Percentiles rank a stretch among this genome's conserved stretches.
Conservation (phyloP, 345 rosid species). For the Euphorbia peplus region DNA sequence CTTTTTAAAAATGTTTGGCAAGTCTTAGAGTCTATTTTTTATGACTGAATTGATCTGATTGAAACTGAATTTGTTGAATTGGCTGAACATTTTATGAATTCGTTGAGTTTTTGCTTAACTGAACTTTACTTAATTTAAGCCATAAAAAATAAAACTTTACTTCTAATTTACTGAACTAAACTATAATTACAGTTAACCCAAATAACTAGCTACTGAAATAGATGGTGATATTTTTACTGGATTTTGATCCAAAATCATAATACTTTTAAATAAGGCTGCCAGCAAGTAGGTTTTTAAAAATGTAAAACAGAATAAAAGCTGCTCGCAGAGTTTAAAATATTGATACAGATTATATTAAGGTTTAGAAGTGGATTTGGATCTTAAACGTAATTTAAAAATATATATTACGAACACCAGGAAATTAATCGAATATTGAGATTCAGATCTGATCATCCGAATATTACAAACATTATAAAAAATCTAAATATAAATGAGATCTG, state of each 20-base stretch:
- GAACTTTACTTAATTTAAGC: too few relatives aligned
- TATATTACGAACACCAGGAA: not conserved
- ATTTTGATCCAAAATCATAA: slow-evolving; percentile 5
- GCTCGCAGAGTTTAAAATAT: too few relatives aligned
- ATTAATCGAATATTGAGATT: slow-evolving; percentile 12
- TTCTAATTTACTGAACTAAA: too few relatives aligned
- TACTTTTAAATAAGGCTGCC: not conserved
- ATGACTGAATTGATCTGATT: too few relatives aligned
- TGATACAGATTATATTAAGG: not conserved
- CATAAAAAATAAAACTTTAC: too few relatives aligned
- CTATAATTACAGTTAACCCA: too few relatives aligned
- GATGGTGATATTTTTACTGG: not conserved
- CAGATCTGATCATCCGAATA: slow-evolving; percentile 23
- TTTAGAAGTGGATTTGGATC: slow-evolving; percentile 6
- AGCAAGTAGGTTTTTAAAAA: not conserved
- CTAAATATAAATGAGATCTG: not conserved
- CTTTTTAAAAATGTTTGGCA: too few relatives aligned
- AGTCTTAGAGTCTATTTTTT: too few relatives aligned
- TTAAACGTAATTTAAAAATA: not conserved
- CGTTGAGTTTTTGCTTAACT: too few relatives aligned
- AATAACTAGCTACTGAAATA: not conserved
- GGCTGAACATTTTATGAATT: too few relatives aligned
- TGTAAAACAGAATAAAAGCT: not conserved
- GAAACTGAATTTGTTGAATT: too few relatives aligned
- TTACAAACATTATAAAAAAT: not conserved